Evolutionary conservation across 139 green algal genomes (phyloP).

Genomic region (Raphidocelis subcapitata): DNA sequence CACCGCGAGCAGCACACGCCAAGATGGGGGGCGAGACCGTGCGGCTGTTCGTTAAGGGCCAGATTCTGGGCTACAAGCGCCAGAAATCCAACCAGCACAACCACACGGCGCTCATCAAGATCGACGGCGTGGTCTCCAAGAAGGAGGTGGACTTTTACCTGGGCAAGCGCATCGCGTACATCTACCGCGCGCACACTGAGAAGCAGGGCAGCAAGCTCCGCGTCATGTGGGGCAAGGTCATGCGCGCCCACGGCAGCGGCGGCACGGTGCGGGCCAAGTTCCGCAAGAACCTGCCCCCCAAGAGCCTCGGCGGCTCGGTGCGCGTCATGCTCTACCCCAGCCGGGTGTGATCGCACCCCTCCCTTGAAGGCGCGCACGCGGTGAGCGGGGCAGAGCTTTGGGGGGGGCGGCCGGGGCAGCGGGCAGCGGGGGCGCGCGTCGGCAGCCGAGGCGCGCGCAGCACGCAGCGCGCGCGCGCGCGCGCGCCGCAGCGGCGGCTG

Average conservation of each 20-base stretch:
- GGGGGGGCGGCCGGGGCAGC: no score
- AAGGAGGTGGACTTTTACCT: slow-evolving; percentile 94
- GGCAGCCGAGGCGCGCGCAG: no score
- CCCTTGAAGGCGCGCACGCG: no score
- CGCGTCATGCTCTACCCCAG: slow-evolving; percentile 91
- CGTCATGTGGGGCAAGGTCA: slow-evolving; percentile 96
- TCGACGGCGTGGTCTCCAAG: slow-evolving; percentile 88
- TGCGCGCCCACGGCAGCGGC: slow-evolving; percentile 85
- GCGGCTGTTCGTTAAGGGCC: slow-evolving; percentile 60
- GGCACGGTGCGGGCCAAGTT: slow-evolving; percentile 96
- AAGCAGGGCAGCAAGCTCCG: slow-evolving; percentile 93
- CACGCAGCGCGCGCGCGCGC: no score
- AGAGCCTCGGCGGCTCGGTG: slow-evolving; percentile 70
- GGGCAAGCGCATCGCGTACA: slow-evolving; percentile 97
- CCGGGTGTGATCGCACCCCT: slow-evolving; percentile 74
- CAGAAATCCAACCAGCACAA: slow-evolving; percentile 82
- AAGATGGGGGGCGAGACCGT: slow-evolving; percentile 35
- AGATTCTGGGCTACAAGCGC: slow-evolving; percentile 71
- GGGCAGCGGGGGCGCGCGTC: no score
- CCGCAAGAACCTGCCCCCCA: slow-evolving; percentile 91
- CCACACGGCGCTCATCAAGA: slow-evolving; percentile 90
- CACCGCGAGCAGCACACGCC: not conserved
- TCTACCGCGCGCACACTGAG: slow-evolving; percentile 99
- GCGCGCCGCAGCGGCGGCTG: no score
- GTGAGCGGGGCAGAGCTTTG: no score